Percentiles rank a stretch among this genome's conserved stretches.
phyloP scores from a whole-genome alignment of 345 rosid species.

The Bretschneidera sinensis region DNA sequence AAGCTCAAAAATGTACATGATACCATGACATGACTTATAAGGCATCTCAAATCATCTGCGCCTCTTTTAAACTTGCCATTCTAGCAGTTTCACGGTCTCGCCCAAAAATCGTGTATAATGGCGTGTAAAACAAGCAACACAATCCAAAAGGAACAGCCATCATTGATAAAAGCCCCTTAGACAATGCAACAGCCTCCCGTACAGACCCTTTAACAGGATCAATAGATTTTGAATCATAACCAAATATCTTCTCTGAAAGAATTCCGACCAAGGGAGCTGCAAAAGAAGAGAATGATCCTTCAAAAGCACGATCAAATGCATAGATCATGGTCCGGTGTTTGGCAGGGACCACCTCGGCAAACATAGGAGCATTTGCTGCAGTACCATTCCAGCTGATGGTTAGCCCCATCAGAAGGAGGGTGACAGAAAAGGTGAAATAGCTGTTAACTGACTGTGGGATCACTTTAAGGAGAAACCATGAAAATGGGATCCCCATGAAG shows the following conservation, averaged over 20 bases:
- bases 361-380: slow-evolving; percentile 90
- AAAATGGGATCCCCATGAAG: slow-evolving; percentile 94
- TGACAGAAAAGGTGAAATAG: slow-evolving; percentile 52
- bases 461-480: slow-evolving; percentile 58
- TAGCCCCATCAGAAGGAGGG: slow-evolving; percentile 78
- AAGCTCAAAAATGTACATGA: not conserved
- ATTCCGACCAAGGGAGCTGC: slow-evolving; percentile 98
- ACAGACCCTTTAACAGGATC: slow-evolving; percentile 62
- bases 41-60: slow-evolving; percentile 41
- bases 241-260: slow-evolving; percentile 74
- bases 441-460: slow-evolving; percentile 70
- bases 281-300: slow-evolving; percentile 83
- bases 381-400: slow-evolving; percentile 86
- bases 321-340: slow-evolving; percentile 93
- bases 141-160: slow-evolving; percentile 86
- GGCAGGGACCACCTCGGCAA: slow-evolving; percentile 91
- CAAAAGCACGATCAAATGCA: slow-evolving; percentile 88
- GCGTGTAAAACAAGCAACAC: slow-evolving; percentile 82
- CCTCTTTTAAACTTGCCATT: slow-evolving; percentile 40
- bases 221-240: slow-evolving; percentile 69
- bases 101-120: slow-evolving; percentile 57
- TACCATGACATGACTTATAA: slow-evolving; percentile 4
- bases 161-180: slow-evolving; percentile 86
- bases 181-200: slow-evolving; percentile 65
- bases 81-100: slow-evolving; percentile 68